Base-by-base conservation (phyloP, 805 yeast species). In the Candida krabiensis region DNA sequence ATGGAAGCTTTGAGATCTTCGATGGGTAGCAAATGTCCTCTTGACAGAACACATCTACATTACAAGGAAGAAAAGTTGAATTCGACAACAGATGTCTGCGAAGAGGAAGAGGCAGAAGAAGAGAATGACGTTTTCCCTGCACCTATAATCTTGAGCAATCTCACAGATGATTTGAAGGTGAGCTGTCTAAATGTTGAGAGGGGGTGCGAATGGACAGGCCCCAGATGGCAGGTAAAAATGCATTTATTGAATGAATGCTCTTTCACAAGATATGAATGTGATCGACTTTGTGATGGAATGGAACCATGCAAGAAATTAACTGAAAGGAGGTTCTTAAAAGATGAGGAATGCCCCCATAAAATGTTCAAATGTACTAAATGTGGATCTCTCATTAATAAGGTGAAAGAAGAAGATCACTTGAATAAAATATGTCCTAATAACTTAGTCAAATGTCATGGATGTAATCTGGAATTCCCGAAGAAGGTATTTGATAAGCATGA, bases 91-190 rank as follows among this genome's bases (percentile, higher is more conserved):
- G 26, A 37, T 7, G 22, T 25, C 12, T 33, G 19, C 4, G 30
- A 29, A 11, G 33, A 34, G 15, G 46, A 22, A 7, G 53, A 51
- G 8, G 41, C 28, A 14, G 34, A 41, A 3, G 35, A 30, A 9
- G 33, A 41, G 8, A 53, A 52, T 17, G 71, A 67, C 28, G 51
- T 66, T 12, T 64, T 48, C 33, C 76, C 79, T 4, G 73, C 86
- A 2, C 86, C 87, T 0, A 69, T 78, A 16, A 60, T 82, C 6
- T 62, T 82, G 3, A 57, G 73, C n/a, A 78, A 79, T 47, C 68
- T 83, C 49, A 66, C 80, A 1, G 84, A 81, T 52, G 86, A 80
- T 28, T 64, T 81, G 31, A 60, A 66, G 31, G 86, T 82, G 2
- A 57, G 56, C 33, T 82, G 89, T 52, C 64, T 79, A 34, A 75